A percentile compares a stretch with the other conserved stretches of the same genome.
phyloP scores from a whole-genome alignment of 1,284 basidiomycete species.

The Peniophora sp. region DNA sequence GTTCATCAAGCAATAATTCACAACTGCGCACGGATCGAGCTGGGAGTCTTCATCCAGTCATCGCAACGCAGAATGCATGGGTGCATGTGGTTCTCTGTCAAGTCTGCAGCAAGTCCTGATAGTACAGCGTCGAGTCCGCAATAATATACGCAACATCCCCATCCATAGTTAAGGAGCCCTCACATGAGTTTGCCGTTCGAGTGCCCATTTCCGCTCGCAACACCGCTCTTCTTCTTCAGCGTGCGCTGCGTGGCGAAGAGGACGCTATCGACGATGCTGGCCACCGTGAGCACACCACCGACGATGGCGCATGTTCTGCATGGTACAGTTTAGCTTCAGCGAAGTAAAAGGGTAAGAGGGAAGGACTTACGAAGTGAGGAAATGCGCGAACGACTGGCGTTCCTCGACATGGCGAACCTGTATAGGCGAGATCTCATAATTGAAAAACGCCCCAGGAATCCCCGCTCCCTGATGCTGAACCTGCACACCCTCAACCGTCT shows the following conservation, averaged over 20 bases:
- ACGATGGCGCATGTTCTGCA: slow-evolving; percentile 92
- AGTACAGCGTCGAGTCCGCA: neutral
- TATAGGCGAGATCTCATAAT: slow-evolving; percentile 98
- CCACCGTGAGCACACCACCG: slow-evolving; percentile 93
- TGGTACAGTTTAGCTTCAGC: neutral
- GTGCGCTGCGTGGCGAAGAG: slow-evolving; percentile 72
- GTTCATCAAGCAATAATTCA: no score
- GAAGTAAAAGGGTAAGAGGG: neutral
- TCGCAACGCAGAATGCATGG: no score
- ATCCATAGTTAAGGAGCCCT: slow-evolving; percentile 1
- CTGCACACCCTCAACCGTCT: slow-evolving; percentile 64
- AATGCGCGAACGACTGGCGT: slow-evolving; percentile 93
- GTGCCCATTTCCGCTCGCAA: slow-evolving; percentile 27
- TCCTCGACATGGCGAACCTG: slow-evolving; percentile 87
- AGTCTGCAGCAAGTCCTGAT: no score
- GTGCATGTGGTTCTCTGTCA: no score
- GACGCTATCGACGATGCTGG: slow-evolving; percentile 84
- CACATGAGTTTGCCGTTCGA: slow-evolving; percentile 42
- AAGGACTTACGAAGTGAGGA: slow-evolving; percentile 81
- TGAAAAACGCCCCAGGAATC: slow-evolving; percentile 87
- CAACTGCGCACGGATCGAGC: no score
- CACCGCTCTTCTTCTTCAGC: slow-evolving; percentile 48
- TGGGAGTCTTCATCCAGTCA: no score
- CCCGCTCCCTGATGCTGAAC: slow-evolving; percentile 79
- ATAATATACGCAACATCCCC: neutral